phyloP scores from a whole-genome alignment of 2,329 filamentous ascomycete species.

The Diplodia intermedia region DNA sequence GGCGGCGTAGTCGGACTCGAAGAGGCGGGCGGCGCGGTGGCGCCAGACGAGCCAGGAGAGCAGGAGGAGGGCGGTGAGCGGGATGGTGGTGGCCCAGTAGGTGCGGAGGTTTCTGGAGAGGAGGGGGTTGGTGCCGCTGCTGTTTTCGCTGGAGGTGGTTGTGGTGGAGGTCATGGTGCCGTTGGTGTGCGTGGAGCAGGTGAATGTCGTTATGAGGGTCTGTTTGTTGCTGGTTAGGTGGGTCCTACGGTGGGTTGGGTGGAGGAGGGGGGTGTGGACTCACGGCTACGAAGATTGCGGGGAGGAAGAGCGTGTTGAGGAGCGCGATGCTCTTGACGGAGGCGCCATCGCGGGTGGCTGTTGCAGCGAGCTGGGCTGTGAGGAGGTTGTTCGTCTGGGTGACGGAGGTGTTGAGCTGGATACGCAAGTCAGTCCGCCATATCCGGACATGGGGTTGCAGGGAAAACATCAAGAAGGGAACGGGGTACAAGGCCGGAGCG shows the following conservation, averaged over 20 bases:
- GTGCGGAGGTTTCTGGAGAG: constrained; percentile 24
- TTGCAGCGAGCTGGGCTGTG: constrained; percentile 33
- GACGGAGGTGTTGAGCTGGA: constrained; percentile 12
- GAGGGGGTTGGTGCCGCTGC: constrained; percentile 1
- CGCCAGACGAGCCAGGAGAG: constrained; percentile 2
- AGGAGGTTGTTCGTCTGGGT: constrained; percentile 21
- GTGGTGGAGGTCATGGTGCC: neutral
- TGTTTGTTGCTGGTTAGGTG: neutral
- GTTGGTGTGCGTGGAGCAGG: constrained; percentile 19
- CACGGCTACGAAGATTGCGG: constrained; percentile 51
- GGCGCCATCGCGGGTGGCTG: constrained; percentile 43
- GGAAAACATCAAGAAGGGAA: neutral
- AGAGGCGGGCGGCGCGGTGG: constrained; percentile 9
- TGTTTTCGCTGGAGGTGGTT: neutral
- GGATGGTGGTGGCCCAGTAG: constrained; percentile 28
- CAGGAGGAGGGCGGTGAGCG: constrained; percentile 23
- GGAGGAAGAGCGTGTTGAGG: constrained; percentile 52
- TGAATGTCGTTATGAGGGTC: constrained; percentile 24
- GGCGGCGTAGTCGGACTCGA: neutral
- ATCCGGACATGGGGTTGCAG: too few species aligned
- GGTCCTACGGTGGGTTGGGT: neutral
- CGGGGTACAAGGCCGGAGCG: neutral
- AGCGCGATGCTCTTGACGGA: constrained; percentile 51
- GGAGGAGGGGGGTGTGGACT: neutral
- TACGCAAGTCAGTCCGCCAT: neutral